Percentiles rank a stretch among this genome's conserved stretches.
phyloP scores from a whole-genome alignment of 805 yeast genomes.

The Sugiyamaella mastotermitis region DNA sequence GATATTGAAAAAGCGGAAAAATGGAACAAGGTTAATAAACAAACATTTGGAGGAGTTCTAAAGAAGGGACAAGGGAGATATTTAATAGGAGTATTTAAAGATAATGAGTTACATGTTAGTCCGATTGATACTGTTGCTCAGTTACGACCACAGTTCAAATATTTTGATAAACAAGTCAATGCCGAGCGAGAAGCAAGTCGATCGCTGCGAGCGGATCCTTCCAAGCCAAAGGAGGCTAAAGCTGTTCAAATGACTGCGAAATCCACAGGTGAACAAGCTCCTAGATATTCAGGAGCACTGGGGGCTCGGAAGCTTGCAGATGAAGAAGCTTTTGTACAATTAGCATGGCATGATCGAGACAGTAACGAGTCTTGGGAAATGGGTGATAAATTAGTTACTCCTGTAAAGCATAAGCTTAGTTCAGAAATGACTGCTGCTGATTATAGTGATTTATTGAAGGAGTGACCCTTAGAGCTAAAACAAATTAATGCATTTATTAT shows the following conservation, averaged over 20 bases:
- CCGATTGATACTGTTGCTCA: constrained; percentile 69
- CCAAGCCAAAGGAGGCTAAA: constrained; percentile 42
- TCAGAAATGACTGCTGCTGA: constrained; percentile 19
- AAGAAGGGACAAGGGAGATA: constrained; percentile 26
- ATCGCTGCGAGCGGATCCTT: constrained; percentile 35
- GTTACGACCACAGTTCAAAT: constrained; percentile 73
- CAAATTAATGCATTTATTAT: background rate
- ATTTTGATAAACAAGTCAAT: constrained; percentile 58
- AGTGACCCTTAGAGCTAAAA: no score
- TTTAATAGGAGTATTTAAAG: constrained; percentile 35
- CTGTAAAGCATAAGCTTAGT: constrained; percentile 13
- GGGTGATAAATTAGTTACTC: constrained; percentile 24
- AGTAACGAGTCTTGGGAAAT: constrained; percentile 28
- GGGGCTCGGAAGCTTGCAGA: constrained; percentile 56
- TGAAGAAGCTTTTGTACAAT: constrained; percentile 46
- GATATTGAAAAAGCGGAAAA: constrained; percentile 56
- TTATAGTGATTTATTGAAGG: constrained; percentile 16
- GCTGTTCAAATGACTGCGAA: constrained; percentile 77
- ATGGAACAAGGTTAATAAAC: constrained; percentile 58
- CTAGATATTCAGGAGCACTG: constrained; percentile 65
- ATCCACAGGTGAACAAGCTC: constrained; percentile 49
- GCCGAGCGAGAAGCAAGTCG: constrained; percentile 34
- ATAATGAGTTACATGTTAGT: constrained; percentile 52
- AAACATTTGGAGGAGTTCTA: constrained; percentile 67
- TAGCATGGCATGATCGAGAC: constrained; percentile 42